A percentile compares a stretch with the other conserved stretches of the same genome.
Conservation (phyloP, 2,329 filamentous ascomycete species). For the Colletotrichum somersetense region DNA sequence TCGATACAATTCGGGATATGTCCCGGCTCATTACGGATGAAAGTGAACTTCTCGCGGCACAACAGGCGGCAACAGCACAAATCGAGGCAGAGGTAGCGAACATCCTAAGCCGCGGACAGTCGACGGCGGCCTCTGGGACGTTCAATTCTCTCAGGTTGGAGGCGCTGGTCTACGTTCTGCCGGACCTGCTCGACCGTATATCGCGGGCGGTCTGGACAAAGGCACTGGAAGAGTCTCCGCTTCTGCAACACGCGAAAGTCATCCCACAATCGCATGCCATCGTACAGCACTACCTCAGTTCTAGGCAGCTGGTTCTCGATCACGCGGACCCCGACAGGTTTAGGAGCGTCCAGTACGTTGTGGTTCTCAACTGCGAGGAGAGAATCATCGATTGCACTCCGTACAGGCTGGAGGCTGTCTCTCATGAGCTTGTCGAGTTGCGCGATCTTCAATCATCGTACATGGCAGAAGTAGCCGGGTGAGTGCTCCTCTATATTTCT, state of each 20-base stretch:
- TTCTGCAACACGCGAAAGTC: slow-evolving; percentile 14
- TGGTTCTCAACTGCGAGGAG: neutral
- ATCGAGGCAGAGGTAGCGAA: slow-evolving; percentile 1
- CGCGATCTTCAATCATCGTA: neutral
- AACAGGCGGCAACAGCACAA: neutral
- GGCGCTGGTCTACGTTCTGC: slow-evolving; percentile 10
- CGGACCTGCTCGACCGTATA: slow-evolving; percentile 1
- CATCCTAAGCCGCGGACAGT: neutral
- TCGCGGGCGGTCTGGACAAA: neutral
- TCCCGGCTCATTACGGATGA: neutral
- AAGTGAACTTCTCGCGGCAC: neutral
- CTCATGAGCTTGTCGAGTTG: neutral
- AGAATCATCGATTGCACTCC: neutral
- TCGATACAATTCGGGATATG: neutral
- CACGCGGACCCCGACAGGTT: neutral
- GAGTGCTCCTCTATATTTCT: neutral
- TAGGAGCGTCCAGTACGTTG: neutral
- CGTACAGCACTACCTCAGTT: slow-evolving; percentile 11
- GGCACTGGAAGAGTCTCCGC: neutral
- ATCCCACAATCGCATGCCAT: slow-evolving; percentile 6
- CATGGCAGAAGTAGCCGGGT: neutral
- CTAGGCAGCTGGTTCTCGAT: neutral
- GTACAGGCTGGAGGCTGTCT: neutral
- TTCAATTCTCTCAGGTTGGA: neutral
- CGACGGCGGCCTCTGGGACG: neutral